A percentile compares a stretch with the other conserved stretches of the same genome.
These are phyloP conservation scores for Lepraria neglecta DNA, from an alignment of 495 filamentous ascomycete species.

Conservation along the genomic window DNA sequence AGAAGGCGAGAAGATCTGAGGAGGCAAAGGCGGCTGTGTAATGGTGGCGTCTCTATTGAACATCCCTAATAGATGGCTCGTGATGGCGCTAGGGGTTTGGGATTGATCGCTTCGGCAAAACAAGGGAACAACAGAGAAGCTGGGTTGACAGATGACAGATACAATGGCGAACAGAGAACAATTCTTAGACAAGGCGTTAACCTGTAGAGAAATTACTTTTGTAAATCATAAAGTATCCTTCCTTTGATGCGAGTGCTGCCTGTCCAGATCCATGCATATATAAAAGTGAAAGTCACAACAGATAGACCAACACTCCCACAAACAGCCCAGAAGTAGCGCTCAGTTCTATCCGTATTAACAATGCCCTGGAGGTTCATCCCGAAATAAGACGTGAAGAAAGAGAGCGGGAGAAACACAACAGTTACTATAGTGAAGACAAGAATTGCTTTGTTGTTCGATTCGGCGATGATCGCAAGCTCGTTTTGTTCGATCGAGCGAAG, in stretches of 20 bases:
- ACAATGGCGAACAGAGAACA: background rate
- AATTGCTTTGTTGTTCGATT: constrained; percentile 41
- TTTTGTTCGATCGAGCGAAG: constrained; percentile 34
- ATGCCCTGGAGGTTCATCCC: constrained; percentile 23
- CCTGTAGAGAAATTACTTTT: background rate
- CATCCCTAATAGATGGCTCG: background rate
- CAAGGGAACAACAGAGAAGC: background rate
- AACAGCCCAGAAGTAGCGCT: constrained; percentile 22
- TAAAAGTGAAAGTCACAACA: constrained; percentile 16
- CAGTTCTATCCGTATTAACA: constrained; percentile 6
- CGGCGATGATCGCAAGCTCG: constrained; percentile 30
- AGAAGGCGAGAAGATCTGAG: constrained; percentile 39
- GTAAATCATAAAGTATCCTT: background rate
- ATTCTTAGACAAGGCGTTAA: background rate
- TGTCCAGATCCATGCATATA: constrained; percentile 18
- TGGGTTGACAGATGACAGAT: background rate
- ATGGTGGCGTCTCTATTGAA: background rate
- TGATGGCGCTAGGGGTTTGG: background rate
- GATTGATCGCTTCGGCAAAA: background rate
- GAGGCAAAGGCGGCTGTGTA: background rate
- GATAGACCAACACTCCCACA: constrained; percentile 13
- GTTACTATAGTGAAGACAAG: constrained; percentile 72
- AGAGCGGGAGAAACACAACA: constrained; percentile 60
- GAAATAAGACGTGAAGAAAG: constrained; percentile 47
- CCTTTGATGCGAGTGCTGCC: background rate